phyloP scores from a whole-genome alignment of 805 yeast genomes.

The Cyberlindnera japonica region DNA sequence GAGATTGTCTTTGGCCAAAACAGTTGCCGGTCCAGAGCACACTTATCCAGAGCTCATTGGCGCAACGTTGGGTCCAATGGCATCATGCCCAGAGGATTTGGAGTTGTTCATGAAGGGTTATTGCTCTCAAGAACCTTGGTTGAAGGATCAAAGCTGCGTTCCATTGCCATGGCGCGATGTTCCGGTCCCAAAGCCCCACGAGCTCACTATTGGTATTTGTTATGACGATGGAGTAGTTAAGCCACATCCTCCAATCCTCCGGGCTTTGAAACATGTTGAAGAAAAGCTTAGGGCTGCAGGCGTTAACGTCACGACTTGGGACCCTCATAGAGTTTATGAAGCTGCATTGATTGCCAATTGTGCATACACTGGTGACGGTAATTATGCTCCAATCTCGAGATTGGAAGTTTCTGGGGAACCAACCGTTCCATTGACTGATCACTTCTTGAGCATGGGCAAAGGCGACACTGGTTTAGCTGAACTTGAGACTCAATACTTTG shows the following conservation, averaged over 20 bases:
- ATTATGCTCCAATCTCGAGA: slow-evolving; percentile 48
- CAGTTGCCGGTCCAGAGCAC: slow-evolving; percentile 12
- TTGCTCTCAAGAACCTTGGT: slow-evolving; percentile 52
- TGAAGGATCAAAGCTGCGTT: slow-evolving; percentile 33
- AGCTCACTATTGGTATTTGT: slow-evolving; percentile 57
- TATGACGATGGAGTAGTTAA: slow-evolving; percentile 62
- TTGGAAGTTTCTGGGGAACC: slow-evolving; percentile 69
- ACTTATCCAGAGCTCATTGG: slow-evolving; percentile 49
- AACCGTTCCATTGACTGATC: slow-evolving; percentile 55
- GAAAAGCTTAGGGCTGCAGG: slow-evolving; percentile 57
- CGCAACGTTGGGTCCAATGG: slow-evolving; percentile 66
- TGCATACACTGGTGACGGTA: slow-evolving; percentile 67
- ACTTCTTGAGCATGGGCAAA: slow-evolving; percentile 54
- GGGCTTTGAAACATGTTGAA: slow-evolving; percentile 53
- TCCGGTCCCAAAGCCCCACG: slow-evolving; percentile 33
- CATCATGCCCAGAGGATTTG: slow-evolving; percentile 61
- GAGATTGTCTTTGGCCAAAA: slow-evolving; percentile 39
- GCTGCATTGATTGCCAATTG: slow-evolving; percentile 55
- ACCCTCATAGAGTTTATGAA: slow-evolving; percentile 53
- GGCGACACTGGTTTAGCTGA: slow-evolving; percentile 47
- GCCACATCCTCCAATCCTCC: slow-evolving; percentile 61
- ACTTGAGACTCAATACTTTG: slow-evolving; percentile 53
- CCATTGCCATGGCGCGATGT: slow-evolving; percentile 41
- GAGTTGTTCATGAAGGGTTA: slow-evolving; percentile 64
- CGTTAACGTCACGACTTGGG: slow-evolving; percentile 50